Base-by-base conservation (phyloP, 805 yeast species). In the Cyberlindnera japonica region DNA sequence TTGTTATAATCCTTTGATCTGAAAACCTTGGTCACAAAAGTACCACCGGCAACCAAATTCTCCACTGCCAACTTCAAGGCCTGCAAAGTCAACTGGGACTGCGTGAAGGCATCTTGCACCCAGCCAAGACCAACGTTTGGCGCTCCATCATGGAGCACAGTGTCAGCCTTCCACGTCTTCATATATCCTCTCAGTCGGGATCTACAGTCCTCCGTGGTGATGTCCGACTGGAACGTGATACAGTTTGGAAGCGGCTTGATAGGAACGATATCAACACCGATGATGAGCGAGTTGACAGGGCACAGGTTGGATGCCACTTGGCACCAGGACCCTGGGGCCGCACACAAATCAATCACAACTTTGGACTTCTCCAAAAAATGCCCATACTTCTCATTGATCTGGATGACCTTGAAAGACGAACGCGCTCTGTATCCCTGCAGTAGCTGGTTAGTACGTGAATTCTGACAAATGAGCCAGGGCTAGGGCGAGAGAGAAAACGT, bases 281-380 rank as follows among this genome's bases (percentile, higher is more conserved):
- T 88, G 57, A 93, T 93, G 51, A 93, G 73, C 1, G 97, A 87
- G 63, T 89, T 88, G 1, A 89, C 72, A 2, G 99, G 98, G 67
- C 98, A 89, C 39, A 88, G 65, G 46, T 89, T 85, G 1, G 95
- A 80, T 1, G 99, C 99, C 32, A 93, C 98, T 69, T 93, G 99
- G 75, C 99, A 93, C 99, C 99, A 93, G 4, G 97, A 88, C 42
- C 97, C 99, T 30, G 98, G 98, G 10, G 99, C 99, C 39, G 98
- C 98, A 81, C 99, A 93, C 54, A 93, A 72, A 75, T 93, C 99
- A 38, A 93, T 86, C 32, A 93, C 96, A 31, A 93, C 98, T 63
- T 88, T 93, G 15, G 96, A 87, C 59, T 87, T 85, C 54, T 90
- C 96, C 38, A 90, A 68, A 62, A 93, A 93, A 64, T 90, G 96